Conservation (phyloP, 768 basidiomycete genomes). For the Trametes maxima region DNA sequence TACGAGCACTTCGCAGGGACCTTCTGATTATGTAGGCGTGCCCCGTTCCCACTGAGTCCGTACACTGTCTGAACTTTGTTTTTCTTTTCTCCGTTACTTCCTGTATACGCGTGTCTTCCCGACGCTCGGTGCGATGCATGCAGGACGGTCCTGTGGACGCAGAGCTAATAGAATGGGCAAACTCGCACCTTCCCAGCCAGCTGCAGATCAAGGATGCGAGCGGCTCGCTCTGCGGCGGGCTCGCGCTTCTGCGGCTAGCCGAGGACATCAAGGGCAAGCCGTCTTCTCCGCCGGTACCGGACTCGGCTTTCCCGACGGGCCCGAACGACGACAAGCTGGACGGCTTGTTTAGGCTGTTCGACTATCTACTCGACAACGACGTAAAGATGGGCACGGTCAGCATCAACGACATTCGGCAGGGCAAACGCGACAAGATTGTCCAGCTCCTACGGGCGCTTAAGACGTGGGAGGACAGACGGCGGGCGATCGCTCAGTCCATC, state of each 20-base stretch:
- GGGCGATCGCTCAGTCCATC: slow-evolving; percentile 54
- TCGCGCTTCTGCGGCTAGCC: slow-evolving; percentile 81
- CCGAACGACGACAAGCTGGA: slow-evolving; percentile 79
- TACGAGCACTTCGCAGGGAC: slow-evolving; percentile 21
- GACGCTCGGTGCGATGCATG: slow-evolving; percentile 3
- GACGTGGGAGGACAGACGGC: slow-evolving; percentile 78
- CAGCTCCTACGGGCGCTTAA: slow-evolving; percentile 79
- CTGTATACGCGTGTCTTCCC: slow-evolving; percentile 7
- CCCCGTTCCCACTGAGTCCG: slow-evolving; percentile 4
- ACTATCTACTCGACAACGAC: slow-evolving; percentile 90
- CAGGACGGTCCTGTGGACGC: slow-evolving; percentile 41
- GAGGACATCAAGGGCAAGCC: slow-evolving; percentile 75
- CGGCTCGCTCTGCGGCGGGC: slow-evolving; percentile 59
- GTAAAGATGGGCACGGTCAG: slow-evolving; percentile 90
- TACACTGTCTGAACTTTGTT: slow-evolving; percentile 18
- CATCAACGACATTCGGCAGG: slow-evolving; percentile 89
- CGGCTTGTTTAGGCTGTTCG: slow-evolving; percentile 86
- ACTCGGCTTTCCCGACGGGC: slow-evolving; percentile 73
- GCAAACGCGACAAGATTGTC: slow-evolving; percentile 78
- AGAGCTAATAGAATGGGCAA: slow-evolving; percentile 85
- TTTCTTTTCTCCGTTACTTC: not conserved
- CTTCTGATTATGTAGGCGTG: slow-evolving; percentile 24
- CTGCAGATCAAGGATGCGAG: slow-evolving; percentile 55
- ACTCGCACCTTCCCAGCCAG: slow-evolving; percentile 70
- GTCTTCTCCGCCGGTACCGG: slow-evolving; percentile 70